Base-by-base conservation (phyloP, 73 alveolate genomes). In the Symbiodinium natans region DNA sequence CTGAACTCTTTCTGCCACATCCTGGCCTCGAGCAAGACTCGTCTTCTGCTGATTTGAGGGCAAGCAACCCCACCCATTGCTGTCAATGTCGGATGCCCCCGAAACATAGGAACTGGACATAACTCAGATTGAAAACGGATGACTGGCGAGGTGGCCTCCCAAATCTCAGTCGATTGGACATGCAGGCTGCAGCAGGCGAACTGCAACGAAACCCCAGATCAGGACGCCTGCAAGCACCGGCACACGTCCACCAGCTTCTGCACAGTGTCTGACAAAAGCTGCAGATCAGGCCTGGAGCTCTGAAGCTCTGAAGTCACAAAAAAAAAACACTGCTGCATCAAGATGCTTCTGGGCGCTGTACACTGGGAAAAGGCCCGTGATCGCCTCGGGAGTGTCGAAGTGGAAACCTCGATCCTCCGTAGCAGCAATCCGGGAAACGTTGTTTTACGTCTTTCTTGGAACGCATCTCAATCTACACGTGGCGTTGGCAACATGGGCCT, bases 371-470 rank as follows among this genome's bases (percentile, higher is more conserved):
- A 90, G 88, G 52, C 89, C 88, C n/a, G 88, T 90, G 68, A 92
- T 92, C 82, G 90, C 98, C 63, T 92, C 98, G 41, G 92, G 92
- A 9, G 82, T 25, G 84, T 80, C 98, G 43, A 92, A 92, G 92
- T 92, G 98, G 73, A 92, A 92, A 11, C 98, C 98, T 42, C 98
- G 98, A 77, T 92, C 98, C 98, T 92, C 63, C 10, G 29, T 13
- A 46, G 59, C 59, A 46, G 13, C 13, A 13, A 46, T 6, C 59
- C 59, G 13, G 59, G 21, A 46, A 46, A 13, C 13, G 21, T 46
- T 13, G 59, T 46, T 13, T 9, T 9, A 46, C 13, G 13, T 13
- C 59, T 9, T 46, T 6, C 59, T 46, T 13, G 6, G 59, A 6
- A n/a, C n/a, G n/a, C n/a, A n/a, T 46, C 59, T 9, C 59, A 46